These are phyloP conservation scores for Eragrostis nindensis DNA, from an alignment of 176 grass and related monocot genomes.

Conservation along the genomic window DNA sequence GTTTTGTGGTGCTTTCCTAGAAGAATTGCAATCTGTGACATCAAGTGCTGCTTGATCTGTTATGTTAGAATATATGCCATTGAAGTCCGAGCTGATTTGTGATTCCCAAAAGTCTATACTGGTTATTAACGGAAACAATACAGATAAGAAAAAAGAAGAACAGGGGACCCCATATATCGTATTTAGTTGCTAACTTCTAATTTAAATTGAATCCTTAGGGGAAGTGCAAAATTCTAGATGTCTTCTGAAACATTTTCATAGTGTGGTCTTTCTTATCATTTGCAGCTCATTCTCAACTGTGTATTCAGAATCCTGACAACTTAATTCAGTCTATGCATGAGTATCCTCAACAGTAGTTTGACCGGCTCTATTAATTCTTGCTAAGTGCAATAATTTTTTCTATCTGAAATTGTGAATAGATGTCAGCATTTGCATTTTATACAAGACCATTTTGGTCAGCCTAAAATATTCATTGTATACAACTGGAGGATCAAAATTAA, in stretches of 20 bases:
- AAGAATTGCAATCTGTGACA: neutral
- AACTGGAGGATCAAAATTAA: constrained; percentile 90
- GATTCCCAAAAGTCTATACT: constrained; percentile 21
- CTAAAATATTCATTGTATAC: constrained; percentile 24
- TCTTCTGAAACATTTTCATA: constrained; percentile 4
- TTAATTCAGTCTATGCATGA: neutral
- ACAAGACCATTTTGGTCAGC: constrained; percentile 7
- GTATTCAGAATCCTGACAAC: neutral
- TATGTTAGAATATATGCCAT: neutral
- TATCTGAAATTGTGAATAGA: neutral
- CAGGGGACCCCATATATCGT: neutral
- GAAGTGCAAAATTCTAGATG: neutral
- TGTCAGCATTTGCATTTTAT: constrained; percentile 27
- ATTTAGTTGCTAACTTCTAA: neutral
- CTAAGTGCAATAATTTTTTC: neutral
- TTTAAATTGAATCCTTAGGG: neutral
- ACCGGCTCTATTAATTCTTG: neutral
- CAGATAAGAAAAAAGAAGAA: neutral
- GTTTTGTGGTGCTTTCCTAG: no score
- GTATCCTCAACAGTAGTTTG: neutral
- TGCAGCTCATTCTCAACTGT: neutral
- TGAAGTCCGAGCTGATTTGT: neutral
- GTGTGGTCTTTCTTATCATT: neutral
- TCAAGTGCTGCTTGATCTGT: neutral
- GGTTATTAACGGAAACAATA: constrained; percentile 6